A percentile compares a stretch with the other conserved stretches of the same genome.
These are phyloP conservation scores for Sonneratia alba DNA, from an alignment of 345 rosid genomes.

Conservation along the genomic window DNA sequence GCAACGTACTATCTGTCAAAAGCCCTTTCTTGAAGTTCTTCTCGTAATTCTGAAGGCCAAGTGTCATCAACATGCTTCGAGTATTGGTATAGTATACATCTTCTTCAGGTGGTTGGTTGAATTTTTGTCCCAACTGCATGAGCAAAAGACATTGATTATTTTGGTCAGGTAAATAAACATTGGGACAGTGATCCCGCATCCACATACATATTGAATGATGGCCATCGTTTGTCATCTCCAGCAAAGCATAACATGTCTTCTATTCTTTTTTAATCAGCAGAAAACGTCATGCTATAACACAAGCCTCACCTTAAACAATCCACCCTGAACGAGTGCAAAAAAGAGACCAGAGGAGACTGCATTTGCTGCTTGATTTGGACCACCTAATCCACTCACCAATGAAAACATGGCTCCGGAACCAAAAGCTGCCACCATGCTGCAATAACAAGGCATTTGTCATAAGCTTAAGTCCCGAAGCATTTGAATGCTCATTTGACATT, in stretches of 20 bases:
- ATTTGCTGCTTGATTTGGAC: constrained; percentile 57
- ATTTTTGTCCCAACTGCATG: constrained; percentile 61
- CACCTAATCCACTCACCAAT: constrained; percentile 73
- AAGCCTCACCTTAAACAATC: constrained; percentile 51
- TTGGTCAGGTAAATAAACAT: neutral
- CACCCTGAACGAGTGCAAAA: constrained; percentile 79
- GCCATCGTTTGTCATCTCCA: neutral
- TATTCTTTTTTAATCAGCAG: neutral
- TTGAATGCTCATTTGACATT: neutral
- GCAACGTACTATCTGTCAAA: constrained; percentile 70
- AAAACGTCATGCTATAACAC: neutral
- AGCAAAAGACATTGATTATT: neutral
- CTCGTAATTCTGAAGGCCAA: constrained; percentile 84
- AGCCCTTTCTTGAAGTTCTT: constrained; percentile 86
- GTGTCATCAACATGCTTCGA: constrained; percentile 50
- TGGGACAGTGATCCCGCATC: neutral
- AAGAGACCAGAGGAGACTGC: constrained; percentile 69
- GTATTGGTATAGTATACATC: constrained; percentile 46
- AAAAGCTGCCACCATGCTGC: constrained; percentile 93
- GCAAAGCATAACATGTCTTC: neutral
- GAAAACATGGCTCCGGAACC: constrained; percentile 88
- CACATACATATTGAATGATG: neutral
- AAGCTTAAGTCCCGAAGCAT: neutral
- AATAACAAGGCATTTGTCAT: neutral
- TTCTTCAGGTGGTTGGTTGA: constrained; percentile 48